Base-by-base conservation (phyloP, 2,329 filamentous ascomycete species). In the Penicillium aurantiogriseum region DNA sequence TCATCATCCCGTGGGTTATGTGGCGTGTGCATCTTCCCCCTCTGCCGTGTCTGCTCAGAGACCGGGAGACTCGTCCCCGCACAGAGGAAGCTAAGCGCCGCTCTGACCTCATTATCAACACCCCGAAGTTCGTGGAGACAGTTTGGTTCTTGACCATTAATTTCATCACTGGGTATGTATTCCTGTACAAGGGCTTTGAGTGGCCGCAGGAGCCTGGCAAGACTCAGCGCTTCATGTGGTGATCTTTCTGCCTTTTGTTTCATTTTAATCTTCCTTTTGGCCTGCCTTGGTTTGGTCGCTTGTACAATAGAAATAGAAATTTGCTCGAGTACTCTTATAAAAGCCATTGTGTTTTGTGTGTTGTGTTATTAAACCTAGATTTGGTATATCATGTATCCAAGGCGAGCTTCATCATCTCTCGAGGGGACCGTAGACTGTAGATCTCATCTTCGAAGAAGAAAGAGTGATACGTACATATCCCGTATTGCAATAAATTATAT, bases 1-100 rank as follows among this genome's bases (percentile, higher is more conserved):
- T 96, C 74, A 95, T 99, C 70, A 81, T 97, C 13, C 92, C 93
- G 0, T 99, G 92, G 91, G 84, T 97, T 9, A 87, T 97, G 67
- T 97, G 92, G 91, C 84, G 94, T 0, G 76, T 97, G 8, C 83
- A 95, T 67, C 77, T 95, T 0, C 91, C 91, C 0, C 64, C 67
- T 7, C 63, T 68, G 74, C 80, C 51, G 49, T 69, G 65, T 39
- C 69, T 71, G 15, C 58, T 68, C 3, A 58, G 62, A 23, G 70
- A 71, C 55, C 69, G 70, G 17, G 57, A 70, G 33, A 64, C 66
- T 52, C 64, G 68, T 19, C 60, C 65, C 1, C 46, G 63, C 17
- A 53, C 61, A 45, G 65, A 67, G 19, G 56, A 60, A 13, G 64
- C 67, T 35, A 65, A 65, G 33, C 67, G 69, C 11, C 62, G 63